Conservation (phyloP, 1,139 yeast genomes). For the Geotrichum restrictum region DNA sequence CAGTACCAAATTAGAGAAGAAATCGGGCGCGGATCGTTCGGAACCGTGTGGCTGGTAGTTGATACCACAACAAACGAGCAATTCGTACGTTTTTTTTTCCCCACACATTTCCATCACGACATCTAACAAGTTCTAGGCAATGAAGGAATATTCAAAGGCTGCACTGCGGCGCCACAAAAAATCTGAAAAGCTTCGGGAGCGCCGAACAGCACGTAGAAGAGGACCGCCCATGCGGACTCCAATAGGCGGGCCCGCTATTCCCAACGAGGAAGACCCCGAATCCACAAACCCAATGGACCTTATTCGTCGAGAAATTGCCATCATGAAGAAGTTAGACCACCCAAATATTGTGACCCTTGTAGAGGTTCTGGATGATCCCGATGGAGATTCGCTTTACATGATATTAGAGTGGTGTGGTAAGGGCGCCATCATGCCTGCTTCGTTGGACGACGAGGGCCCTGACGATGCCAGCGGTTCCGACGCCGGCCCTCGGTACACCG, state of each 20-base stretch:
- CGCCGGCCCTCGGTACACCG: conserved; percentile 44
- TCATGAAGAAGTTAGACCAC: conserved; percentile 76
- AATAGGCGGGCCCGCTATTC: neutral
- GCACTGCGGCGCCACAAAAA: conserved; percentile 41
- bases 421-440: conserved; percentile 39
- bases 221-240: conserved; percentile 7
- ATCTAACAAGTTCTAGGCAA: conserved; percentile 44
- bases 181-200: conserved; percentile 16
- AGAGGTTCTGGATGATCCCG: conserved; percentile 74
- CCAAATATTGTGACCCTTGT: conserved; percentile 78
- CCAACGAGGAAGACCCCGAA: conserved; percentile 6
- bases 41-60: conserved; percentile 78
- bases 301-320: conserved; percentile 74
- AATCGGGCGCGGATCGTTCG: conserved; percentile 86
- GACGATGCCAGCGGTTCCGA: neutral
- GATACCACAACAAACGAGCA: conserved; percentile 47
- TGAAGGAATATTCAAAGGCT: conserved; percentile 57
- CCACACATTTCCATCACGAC: too few relatives aligned
- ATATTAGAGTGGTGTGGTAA: conserved; percentile 69
- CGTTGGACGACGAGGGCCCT: conserved; percentile 19
- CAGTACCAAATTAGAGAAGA: conserved; percentile 58
- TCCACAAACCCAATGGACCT: conserved; percentile 31
- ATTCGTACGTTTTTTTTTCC: conserved; percentile 36
- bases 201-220: conserved; percentile 14
- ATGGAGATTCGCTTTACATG: conserved; percentile 62